Conservation (phyloP, 1,284 basidiomycete species). For the Amylostereum areolatum region DNA sequence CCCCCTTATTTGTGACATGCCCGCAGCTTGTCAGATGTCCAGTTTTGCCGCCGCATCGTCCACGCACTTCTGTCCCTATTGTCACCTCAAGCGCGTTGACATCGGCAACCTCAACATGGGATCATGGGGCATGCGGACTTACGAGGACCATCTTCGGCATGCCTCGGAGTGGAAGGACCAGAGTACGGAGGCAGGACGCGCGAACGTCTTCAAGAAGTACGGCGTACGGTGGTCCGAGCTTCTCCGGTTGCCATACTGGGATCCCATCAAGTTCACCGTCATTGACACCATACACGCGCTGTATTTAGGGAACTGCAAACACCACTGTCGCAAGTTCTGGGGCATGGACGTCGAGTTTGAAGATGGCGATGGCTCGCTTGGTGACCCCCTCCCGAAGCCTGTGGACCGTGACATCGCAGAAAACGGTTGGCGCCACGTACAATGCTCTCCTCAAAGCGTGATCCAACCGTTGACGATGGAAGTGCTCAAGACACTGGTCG, state of each 20-base stretch:
- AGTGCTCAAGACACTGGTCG: neutral
- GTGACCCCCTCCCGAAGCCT: neutral
- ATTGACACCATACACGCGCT: conserved; percentile 24
- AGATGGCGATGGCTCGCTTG: neutral
- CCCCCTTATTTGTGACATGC: conserved; percentile 12
- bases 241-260: conserved; percentile 31
- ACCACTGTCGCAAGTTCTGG: conserved; percentile 10
- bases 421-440: neutral
- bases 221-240: conserved; percentile 31
- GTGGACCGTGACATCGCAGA: neutral
- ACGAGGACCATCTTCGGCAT: conserved; percentile 3
- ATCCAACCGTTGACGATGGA: neutral
- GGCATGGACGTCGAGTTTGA: conserved; percentile 15
- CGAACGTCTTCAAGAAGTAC: conserved; percentile 17
- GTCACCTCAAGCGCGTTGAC: conserved; percentile 1
- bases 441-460: neutral
- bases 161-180: conserved; percentile 25
- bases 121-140: conserved; percentile 1
- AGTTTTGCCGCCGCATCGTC: conserved; percentile 6
- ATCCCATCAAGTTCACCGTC: conserved; percentile 24
- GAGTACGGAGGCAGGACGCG: conserved; percentile 10
- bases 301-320: conserved; percentile 11
- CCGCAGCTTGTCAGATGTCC: conserved; percentile 8
- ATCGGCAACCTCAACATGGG: conserved; percentile 10
- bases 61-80: conserved; percentile 15